Conservation (phyloP, 75 land plant genomes). For the Pseudotsuga menziesii region DNA sequence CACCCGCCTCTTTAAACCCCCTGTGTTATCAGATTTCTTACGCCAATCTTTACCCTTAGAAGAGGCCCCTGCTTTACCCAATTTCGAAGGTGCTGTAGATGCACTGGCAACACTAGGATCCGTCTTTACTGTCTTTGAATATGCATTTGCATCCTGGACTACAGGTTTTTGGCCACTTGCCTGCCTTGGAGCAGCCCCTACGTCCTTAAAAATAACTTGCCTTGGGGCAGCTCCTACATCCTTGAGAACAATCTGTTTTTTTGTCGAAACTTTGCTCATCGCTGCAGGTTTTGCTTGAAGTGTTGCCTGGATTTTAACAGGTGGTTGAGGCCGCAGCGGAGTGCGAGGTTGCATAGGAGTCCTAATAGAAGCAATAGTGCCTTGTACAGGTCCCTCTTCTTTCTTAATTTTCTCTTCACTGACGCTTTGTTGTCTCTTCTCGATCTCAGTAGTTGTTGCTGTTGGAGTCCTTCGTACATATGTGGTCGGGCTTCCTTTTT, state of each 20-base stretch:
- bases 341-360: background rate
- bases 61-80: constrained; percentile 25
- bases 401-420: background rate
- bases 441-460: constrained; percentile 5
- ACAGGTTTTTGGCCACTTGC: constrained; percentile 2
- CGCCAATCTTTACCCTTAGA: constrained; percentile 67
- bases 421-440: background rate
- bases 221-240: constrained; percentile 68
- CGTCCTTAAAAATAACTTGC: constrained; percentile 58
- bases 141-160: constrained; percentile 12
- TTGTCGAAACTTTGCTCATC: constrained; percentile 17
- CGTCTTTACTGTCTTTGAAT: constrained; percentile 29
- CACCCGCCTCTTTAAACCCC: constrained; percentile 31
- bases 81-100: constrained; percentile 37
- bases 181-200: constrained; percentile 50
- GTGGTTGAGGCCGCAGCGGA: constrained; percentile 25
- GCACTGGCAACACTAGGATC: constrained; percentile 37
- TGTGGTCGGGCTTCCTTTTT: constrained; percentile 56
- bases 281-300: constrained; percentile 54
- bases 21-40: constrained; percentile 38
- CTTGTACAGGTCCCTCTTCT: constrained; percentile 13
- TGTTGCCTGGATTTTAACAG: constrained; percentile 27
- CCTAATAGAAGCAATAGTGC: background rate
- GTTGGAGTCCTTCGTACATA: constrained; percentile 22
- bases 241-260: constrained; percentile 47